phyloP scores from a whole-genome alignment of 1,139 yeast species.

The Candida albicans region DNA sequence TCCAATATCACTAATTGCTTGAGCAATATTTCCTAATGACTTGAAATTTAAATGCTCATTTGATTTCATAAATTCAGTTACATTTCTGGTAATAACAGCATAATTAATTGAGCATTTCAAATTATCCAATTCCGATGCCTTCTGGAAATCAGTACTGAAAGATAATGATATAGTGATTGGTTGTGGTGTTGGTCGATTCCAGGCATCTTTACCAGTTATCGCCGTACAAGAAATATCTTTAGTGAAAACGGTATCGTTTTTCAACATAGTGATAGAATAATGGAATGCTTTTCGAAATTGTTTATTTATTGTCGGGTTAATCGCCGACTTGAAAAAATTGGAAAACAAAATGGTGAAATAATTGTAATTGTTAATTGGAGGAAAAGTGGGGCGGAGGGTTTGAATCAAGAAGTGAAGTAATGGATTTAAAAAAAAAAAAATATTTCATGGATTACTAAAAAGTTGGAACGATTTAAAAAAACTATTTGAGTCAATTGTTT shows the following conservation, averaged over 20 bases:
- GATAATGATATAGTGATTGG: conserved; percentile 62
- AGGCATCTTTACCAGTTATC: conserved; percentile 71
- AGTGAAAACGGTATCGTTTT: conserved; percentile 56
- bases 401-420: neutral
- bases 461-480: no score
- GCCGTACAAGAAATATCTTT: conserved; percentile 61
- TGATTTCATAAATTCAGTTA: conserved; percentile 50
- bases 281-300: conserved; percentile 12
- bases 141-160: conserved; percentile 65
- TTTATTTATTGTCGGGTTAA: conserved; percentile 16
- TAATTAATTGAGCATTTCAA: conserved; percentile 80
- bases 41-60: conserved; percentile 49
- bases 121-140: conserved; percentile 76
- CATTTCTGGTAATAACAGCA: conserved; percentile 73
- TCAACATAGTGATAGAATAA: conserved; percentile 20
- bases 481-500: no score
- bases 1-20: conserved; percentile 48
- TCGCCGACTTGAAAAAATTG: conserved; percentile 18
- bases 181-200: conserved; percentile 71
- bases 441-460: no score
- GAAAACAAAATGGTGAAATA: conserved; percentile 10
- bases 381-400: neutral
- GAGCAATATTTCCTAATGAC: conserved; percentile 58
- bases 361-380: conserved; percentile 1
- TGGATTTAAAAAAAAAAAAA: no score